Conservation (phyloP, 495 filamentous ascomycete genomes). For the Penicillium herquei region DNA sequence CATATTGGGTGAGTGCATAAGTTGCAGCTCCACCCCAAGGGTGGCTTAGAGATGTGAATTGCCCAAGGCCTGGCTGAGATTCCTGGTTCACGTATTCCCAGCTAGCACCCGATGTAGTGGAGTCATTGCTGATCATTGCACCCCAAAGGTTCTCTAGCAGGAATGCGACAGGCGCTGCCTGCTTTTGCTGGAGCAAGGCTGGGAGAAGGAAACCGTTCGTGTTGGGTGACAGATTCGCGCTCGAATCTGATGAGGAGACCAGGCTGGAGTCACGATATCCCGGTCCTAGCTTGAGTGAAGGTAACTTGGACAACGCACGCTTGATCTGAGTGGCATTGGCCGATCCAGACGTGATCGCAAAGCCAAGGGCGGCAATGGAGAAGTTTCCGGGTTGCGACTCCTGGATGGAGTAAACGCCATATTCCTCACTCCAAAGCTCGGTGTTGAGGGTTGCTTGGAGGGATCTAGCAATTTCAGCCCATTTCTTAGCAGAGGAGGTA, state of each 20-base stretch:
- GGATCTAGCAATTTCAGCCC: not conserved
- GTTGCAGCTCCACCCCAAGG: conserved; percentile 40
- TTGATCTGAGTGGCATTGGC: not conserved
- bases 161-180: not conserved
- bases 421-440: not conserved
- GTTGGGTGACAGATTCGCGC: not conserved
- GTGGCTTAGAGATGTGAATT: conserved; percentile 34
- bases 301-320: not conserved
- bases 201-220: not conserved
- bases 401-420: not conserved
- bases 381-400: not conserved
- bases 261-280: not conserved
- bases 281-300: not conserved
- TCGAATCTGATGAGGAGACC: not conserved
- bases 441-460: not conserved
- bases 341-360: not conserved
- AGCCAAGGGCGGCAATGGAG: not conserved
- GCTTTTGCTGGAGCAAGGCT: not conserved
- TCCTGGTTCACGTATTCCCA: conserved; percentile 38
- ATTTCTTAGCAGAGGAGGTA: not conserved
- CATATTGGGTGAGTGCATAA: conserved; percentile 28
- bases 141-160: conserved; percentile 32
- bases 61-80: conserved; percentile 27
- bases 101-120: conserved; percentile 22
- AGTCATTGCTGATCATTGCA: conserved; percentile 26